Evolutionary conservation across 140 eudicot species (phyloP).

Genomic region (Anethum foeniculum): DNA sequence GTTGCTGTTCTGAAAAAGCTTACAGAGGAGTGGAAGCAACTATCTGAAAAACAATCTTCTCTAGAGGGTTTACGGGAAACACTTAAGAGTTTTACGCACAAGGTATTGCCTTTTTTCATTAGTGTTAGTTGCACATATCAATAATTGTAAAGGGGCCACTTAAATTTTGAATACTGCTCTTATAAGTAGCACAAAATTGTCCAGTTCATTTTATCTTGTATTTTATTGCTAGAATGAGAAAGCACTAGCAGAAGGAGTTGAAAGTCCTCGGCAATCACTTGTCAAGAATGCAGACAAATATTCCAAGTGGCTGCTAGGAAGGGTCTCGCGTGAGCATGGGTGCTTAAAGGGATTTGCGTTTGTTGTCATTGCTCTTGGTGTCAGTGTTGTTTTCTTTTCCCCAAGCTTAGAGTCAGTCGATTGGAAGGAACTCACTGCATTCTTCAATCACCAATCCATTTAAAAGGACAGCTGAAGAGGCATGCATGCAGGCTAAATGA

Average conservation of each 20-base stretch:
- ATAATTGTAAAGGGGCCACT: background rate
- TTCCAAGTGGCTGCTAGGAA: constrained; percentile 50
- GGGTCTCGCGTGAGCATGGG: constrained; percentile 44
- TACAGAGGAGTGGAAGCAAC: constrained; percentile 55
- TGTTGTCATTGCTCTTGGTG: constrained; percentile 32
- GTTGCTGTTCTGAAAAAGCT: constrained; percentile 54
- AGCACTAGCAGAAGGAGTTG: constrained; percentile 27
- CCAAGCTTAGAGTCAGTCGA: constrained; percentile 44
- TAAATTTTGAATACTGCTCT: background rate
- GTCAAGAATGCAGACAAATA: constrained; percentile 55
- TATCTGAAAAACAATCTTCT: constrained; percentile 51
- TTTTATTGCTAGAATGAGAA: constrained; percentile 33
- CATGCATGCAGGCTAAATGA: constrained; percentile 20
- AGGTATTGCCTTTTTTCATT: constrained; percentile 23
- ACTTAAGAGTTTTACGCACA: constrained; percentile 51
- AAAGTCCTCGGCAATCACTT: constrained; percentile 18
- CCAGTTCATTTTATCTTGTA: background rate
- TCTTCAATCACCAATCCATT: constrained; percentile 41
- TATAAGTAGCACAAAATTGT: background rate
- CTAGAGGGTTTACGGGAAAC: constrained; percentile 43
- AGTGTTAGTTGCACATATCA: background rate
- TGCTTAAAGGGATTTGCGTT: constrained; percentile 55
- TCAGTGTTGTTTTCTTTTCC: constrained; percentile 40
- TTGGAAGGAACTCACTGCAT: constrained; percentile 45
- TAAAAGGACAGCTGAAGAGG: constrained; percentile 21